These are phyloP conservation scores for Annulohypoxylon maeteangense DNA, from an alignment of 495 filamentous ascomycete genomes.

Conservation along the genomic window DNA sequence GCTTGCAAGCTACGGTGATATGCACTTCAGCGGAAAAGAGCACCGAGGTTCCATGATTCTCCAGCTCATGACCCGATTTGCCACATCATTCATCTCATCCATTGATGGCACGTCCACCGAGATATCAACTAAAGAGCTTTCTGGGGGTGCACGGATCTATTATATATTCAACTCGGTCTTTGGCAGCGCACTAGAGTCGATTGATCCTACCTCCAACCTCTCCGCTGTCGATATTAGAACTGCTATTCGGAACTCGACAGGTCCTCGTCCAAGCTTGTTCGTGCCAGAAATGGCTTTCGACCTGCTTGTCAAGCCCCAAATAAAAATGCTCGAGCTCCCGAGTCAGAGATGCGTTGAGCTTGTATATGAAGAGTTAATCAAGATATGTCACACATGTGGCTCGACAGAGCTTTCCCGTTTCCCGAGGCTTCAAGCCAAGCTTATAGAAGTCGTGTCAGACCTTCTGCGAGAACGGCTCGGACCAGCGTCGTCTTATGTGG, in stretches of 20 bases:
- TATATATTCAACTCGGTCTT: constrained; percentile 99
- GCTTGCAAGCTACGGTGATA: constrained; percentile 96
- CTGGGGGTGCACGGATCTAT: constrained; percentile 96
- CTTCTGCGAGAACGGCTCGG: constrained; percentile 92
- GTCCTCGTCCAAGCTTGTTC: constrained; percentile 93
- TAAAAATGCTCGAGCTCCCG: constrained; percentile 94
- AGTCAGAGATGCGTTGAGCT: constrained; percentile 97
- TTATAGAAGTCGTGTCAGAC: constrained; percentile 98
- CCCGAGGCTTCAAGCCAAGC: constrained; percentile 92
- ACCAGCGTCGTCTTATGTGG: constrained; percentile 88
- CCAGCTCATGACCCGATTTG: constrained; percentile 98
- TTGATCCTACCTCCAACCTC: constrained; percentile 94
- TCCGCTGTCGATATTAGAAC: constrained; percentile 97
- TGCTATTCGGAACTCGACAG: constrained; percentile 97
- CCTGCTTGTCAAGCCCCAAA: constrained; percentile 96
- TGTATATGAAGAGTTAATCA: constrained; percentile 98
- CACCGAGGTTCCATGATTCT: constrained; percentile 94
- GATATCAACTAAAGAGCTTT: constrained; percentile 98
- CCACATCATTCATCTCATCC: constrained; percentile 96
- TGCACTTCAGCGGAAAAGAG: constrained; percentile 97
- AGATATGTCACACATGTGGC: constrained; percentile 98
- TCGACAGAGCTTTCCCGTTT: constrained; percentile 92
- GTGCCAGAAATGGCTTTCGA: constrained; percentile 98
- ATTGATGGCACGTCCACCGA: constrained; percentile 99
- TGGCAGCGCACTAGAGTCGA: constrained; percentile 93